phyloP scores from a whole-genome alignment of 495 filamentous ascomycete species.

The Hyaloscypha finlandica region DNA sequence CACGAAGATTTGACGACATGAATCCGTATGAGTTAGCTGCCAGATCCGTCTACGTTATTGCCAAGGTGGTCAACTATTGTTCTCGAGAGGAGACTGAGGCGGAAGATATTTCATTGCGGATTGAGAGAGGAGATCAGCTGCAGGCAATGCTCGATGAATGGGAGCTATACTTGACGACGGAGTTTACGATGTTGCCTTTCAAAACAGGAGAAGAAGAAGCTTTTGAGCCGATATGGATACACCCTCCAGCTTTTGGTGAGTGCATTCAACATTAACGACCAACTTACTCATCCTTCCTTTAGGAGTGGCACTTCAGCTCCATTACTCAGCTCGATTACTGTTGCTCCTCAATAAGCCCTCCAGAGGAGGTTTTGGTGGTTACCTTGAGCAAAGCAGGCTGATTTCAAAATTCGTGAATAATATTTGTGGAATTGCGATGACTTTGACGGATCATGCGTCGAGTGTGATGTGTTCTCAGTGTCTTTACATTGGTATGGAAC shows the following conservation, averaged over 20 bases:
- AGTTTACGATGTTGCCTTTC: conserved; percentile 32
- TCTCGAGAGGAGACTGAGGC: conserved; percentile 26
- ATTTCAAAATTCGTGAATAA: conserved; percentile 31
- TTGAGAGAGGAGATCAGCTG: conserved; percentile 28
- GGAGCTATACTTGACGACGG: conserved; percentile 27
- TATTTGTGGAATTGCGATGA: conserved; percentile 35
- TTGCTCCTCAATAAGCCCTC: conserved; percentile 27
- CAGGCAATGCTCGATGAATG: conserved; percentile 35
- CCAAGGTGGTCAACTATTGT: conserved; percentile 27
- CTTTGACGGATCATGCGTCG: conserved; percentile 19
- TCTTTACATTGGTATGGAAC: conserved; percentile 25
- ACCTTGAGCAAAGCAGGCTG: conserved; percentile 24
- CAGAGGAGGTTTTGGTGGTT: conserved; percentile 29
- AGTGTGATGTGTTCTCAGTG: conserved; percentile 30
- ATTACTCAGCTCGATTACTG: conserved; percentile 16
- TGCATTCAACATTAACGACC: too few relatives aligned
- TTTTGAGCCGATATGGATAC: conserved; percentile 35
- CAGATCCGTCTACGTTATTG: conserved; percentile 25
- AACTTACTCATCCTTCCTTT: neutral
- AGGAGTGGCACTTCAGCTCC: conserved; percentile 18
- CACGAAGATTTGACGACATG: conserved; percentile 23
- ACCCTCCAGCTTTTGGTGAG: conserved; percentile 33
- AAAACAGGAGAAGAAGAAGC: neutral
- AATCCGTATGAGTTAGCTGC: conserved; percentile 25
- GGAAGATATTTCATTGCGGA: conserved; percentile 24